These are phyloP conservation scores for Epichloe glyceriae DNA, from an alignment of 2,329 filamentous ascomycete species.

Conservation along the genomic window DNA sequence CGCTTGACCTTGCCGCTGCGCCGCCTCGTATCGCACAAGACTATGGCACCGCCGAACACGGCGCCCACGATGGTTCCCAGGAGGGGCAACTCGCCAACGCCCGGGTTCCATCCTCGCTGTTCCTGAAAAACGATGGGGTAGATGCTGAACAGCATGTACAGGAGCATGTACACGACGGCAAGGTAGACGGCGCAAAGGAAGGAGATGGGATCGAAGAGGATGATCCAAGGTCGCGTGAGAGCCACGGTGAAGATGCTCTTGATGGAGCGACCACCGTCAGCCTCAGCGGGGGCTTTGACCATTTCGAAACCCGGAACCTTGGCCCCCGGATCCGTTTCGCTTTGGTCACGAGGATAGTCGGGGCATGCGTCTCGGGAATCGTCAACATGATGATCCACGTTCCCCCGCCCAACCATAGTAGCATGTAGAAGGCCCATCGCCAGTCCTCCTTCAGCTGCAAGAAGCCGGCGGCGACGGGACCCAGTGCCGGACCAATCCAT, in stretches of 20 bases:
- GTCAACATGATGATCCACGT: slow-evolving; percentile 36
- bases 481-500: slow-evolving; percentile 39
- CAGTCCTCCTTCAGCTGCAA: slow-evolving; percentile 40
- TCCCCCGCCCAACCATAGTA: slow-evolving; percentile 28
- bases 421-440: slow-evolving; percentile 39
- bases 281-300: slow-evolving; percentile 36
- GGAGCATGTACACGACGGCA: slow-evolving; percentile 36
- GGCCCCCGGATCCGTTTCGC: slow-evolving; percentile 35
- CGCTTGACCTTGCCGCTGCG: slow-evolving; percentile 24
- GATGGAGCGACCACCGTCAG: slow-evolving; percentile 28
- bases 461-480: slow-evolving; percentile 43
- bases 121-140: slow-evolving; percentile 43
- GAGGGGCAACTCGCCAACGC: slow-evolving; percentile 37
- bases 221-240: slow-evolving; percentile 38
- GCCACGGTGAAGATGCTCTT: slow-evolving; percentile 35
- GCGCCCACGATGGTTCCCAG: slow-evolving; percentile 37
- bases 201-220: slow-evolving; percentile 40
- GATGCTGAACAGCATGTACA: slow-evolving; percentile 47
- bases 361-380: slow-evolving; percentile 44
- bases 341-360: slow-evolving; percentile 37
- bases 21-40: slow-evolving; percentile 26
- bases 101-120: slow-evolving; percentile 38
- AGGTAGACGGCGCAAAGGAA: slow-evolving; percentile 39
- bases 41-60: slow-evolving; percentile 26
- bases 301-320: slow-evolving; percentile 39